Conservation (phyloP, 352 stramenopile genomes). For the Globisporangium yorkense region DNA sequence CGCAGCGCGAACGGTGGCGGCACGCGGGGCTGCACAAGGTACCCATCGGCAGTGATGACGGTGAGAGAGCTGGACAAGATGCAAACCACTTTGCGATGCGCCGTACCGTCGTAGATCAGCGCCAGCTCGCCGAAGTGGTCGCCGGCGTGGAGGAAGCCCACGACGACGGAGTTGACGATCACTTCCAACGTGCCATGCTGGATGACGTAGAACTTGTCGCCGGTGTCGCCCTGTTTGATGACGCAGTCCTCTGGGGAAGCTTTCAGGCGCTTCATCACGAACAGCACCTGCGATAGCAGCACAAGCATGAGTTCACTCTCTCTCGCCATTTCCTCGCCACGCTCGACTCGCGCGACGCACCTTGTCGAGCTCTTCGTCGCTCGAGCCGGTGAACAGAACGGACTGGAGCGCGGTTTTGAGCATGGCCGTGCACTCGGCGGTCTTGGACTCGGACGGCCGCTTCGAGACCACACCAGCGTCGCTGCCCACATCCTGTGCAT, state of each 20-base stretch:
- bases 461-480: conserved; percentile 30
- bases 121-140: conserved; percentile 89
- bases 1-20: conserved; percentile 88
- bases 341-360: conserved; percentile 8
- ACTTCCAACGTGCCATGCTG: conserved; percentile 59
- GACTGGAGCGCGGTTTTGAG: conserved; percentile 55
- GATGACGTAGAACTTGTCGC: conserved; percentile 91
- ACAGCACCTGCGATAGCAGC: conserved; percentile 39
- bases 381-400: conserved; percentile 59
- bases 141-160: conserved; percentile 46
- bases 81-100: not conserved
- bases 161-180: conserved; percentile 53
- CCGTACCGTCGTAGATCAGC: conserved; percentile 79
- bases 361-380: conserved; percentile 61
- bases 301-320: no score
- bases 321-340: not conserved
- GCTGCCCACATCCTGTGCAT: conserved; percentile 27
- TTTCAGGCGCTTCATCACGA: conserved; percentile 72
- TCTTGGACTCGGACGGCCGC: conserved; percentile 59
- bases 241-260: conserved; percentile 75
- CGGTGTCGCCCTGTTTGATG: conserved; percentile 90
- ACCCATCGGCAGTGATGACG: not conserved
- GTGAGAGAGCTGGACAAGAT: not conserved
- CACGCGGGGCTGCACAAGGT: conserved; percentile 65
- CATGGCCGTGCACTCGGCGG: conserved; percentile 31